Base-by-base conservation (phyloP, 345 rosid species). In the Gossypium ekmanianum region DNA sequence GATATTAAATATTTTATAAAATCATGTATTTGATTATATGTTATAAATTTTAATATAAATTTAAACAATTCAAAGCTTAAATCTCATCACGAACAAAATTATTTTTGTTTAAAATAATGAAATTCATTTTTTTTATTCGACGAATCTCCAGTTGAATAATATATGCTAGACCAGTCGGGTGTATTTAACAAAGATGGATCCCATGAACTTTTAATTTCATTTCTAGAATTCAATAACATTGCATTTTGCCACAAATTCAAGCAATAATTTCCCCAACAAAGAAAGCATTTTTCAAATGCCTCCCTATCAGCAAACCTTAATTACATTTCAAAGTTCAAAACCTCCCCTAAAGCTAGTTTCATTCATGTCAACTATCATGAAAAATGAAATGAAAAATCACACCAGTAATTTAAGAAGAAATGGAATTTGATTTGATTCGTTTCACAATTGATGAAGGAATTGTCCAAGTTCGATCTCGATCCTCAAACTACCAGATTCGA, bases 401-500 rank as follows among this genome's bases (percentile, higher is more conserved):
- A 22, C 71, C 51, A 45, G 56, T 16, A 76, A 45, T 17, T 67
- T 73, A 71, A 43, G 24, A 18, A 22, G 74, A 57, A 54, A 65
- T 55, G 13, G 66, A 27, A 75, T 68, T 5, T 76, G 77, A 66
- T 66, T 80, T 74, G 22, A 22, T 59, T 59, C 14, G 4, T 77
- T 57, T 76, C 80, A 74, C 70, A 56, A 69, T 22, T 14, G 56
- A 61, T 44, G 68, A 74, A 78, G 62, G 79, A 80, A 54, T 63
- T 57, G 77, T 6, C 27, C 8, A 47, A n/a, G 39, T 9, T 24
- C 11, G 24, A 45, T 34, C 56, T 47, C 22, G 50, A 22, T 50
- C 45, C 14, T 51, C 13, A 3, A 47, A 9, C 83, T 81, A 88
- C 83, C 83, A 84, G 75, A 87, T 54, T 41, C 67, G 66, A 54